Conservation (phyloP, 2,329 filamentous ascomycete species). For the Volutella citrinella region DNA sequence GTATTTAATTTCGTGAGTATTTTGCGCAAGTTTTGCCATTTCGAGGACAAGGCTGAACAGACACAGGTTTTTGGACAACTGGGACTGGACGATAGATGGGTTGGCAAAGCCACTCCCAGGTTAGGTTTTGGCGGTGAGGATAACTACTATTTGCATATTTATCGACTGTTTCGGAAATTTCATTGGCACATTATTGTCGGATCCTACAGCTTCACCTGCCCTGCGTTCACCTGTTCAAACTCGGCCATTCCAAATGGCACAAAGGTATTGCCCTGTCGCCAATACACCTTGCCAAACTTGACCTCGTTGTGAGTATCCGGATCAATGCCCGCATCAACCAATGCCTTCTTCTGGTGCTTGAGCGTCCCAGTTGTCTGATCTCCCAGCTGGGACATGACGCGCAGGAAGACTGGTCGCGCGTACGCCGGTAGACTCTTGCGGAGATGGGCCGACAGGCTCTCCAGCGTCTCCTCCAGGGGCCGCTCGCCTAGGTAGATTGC, state of each 20-base stretch:
- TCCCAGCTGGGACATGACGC: conserved; percentile 56
- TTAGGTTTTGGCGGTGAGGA: too few relatives aligned
- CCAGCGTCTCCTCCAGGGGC: conserved; percentile 44
- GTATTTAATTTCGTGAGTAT: too few relatives aligned
- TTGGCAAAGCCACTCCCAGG: too few relatives aligned
- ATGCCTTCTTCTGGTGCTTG: conserved; percentile 78
- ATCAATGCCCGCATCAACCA: conserved; percentile 73
- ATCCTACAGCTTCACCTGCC: conserved; percentile 67
- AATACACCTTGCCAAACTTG: conserved; percentile 54
- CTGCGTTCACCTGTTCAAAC: conserved; percentile 66
- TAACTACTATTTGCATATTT: too few relatives aligned
- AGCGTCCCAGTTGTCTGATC: conserved; percentile 74
- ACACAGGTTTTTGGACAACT: too few relatives aligned
- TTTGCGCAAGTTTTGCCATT: too few relatives aligned
- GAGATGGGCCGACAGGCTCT: conserved; percentile 59
- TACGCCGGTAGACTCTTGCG: conserved; percentile 63
- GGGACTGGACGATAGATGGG: too few relatives aligned
- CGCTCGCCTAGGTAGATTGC: conserved; percentile 57
- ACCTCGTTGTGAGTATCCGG: conserved; percentile 42
- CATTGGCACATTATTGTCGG: too few relatives aligned
- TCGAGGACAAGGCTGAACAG: too few relatives aligned
- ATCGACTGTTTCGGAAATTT: too few relatives aligned
- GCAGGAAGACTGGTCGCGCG: conserved; percentile 74
- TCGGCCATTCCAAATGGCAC: conserved; percentile 63
- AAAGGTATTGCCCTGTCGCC: conserved; percentile 66